These are phyloP conservation scores for Fusarium tuaranense DNA, from an alignment of 2,329 filamentous ascomycete genomes.

Conservation along the genomic window DNA sequence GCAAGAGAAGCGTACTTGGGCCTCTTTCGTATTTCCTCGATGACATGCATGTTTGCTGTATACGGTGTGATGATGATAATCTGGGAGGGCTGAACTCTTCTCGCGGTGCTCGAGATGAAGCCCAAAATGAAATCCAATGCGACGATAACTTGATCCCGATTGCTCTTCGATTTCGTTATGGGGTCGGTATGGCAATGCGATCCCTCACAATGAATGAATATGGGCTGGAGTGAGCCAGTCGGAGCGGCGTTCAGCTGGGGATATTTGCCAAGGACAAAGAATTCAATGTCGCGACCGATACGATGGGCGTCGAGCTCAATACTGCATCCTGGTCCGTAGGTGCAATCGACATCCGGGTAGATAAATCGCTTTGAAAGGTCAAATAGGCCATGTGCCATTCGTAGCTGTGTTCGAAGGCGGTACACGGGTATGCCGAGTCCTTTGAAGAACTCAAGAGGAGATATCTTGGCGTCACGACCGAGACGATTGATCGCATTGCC, in stretches of 20 bases:
- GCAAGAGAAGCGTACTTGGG: not conserved
- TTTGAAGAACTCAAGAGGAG: not conserved
- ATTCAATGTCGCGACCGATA: not conserved
- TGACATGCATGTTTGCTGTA: not conserved
- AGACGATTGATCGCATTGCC: not conserved
- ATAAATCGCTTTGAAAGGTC: not conserved
- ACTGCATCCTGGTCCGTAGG: not conserved
- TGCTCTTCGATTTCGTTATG: not conserved
- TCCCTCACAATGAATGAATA: not conserved
- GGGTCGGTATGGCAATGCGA: not conserved
- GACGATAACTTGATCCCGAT: not conserved
- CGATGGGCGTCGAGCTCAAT: not conserved
- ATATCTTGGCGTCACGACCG: not conserved
- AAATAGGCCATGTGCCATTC: not conserved
- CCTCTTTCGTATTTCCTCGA: not conserved
- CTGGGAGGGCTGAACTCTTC: not conserved
- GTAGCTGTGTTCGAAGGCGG: not conserved
- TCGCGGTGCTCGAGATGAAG: not conserved
- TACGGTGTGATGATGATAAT: not conserved
- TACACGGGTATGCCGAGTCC: not conserved
- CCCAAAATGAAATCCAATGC: not conserved
- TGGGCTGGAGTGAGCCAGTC: accelerated
- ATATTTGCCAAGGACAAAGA: not conserved
- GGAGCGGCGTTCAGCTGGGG: not conserved
- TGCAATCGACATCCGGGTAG: not conserved